Conservation (phyloP, 2,329 filamentous ascomycete genomes). For the Sclerotinia subarctica region DNA sequence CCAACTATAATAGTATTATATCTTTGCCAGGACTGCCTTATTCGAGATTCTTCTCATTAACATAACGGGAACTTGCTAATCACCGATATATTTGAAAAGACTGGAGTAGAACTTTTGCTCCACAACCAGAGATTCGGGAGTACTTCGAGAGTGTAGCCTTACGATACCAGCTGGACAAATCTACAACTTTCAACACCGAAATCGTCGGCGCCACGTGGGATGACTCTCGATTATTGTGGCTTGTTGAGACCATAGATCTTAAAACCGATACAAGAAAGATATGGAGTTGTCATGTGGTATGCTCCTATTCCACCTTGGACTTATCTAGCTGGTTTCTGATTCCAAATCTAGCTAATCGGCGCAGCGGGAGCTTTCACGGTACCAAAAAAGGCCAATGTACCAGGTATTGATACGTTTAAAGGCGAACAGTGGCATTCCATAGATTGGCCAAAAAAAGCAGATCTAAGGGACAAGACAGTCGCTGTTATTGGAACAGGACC, state of each 20-base stretch:
- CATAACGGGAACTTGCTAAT: neutral
- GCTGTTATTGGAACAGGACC: conserved; percentile 4
- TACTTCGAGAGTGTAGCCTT: conserved; percentile 12
- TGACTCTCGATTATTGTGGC: neutral
- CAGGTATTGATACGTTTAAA: neutral
- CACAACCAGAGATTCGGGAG: conserved; percentile 1
- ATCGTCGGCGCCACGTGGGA: conserved; percentile 6
- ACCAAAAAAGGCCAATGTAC: conserved; percentile 4
- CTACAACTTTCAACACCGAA: conserved; percentile 8
- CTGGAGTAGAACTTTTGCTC: conserved; percentile 10
- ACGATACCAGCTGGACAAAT: neutral
- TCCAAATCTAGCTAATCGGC: neutral
- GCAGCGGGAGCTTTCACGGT: conserved; percentile 9
- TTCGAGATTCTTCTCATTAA: neutral
- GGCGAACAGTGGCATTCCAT: neutral
- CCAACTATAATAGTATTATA: too few species aligned
- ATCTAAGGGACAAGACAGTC: neutral
- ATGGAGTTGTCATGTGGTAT: conserved; percentile 9
- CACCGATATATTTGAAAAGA: neutral
- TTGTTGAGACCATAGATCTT: conserved; percentile 10
- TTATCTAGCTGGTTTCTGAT: neutral
- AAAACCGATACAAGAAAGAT: neutral
- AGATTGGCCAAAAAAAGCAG: conserved; percentile 7
- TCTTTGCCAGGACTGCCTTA: neutral
- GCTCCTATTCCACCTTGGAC: neutral